phyloP scores from a whole-genome alignment of 75 land plant genomes.

The Azolla pinnata region DNA sequence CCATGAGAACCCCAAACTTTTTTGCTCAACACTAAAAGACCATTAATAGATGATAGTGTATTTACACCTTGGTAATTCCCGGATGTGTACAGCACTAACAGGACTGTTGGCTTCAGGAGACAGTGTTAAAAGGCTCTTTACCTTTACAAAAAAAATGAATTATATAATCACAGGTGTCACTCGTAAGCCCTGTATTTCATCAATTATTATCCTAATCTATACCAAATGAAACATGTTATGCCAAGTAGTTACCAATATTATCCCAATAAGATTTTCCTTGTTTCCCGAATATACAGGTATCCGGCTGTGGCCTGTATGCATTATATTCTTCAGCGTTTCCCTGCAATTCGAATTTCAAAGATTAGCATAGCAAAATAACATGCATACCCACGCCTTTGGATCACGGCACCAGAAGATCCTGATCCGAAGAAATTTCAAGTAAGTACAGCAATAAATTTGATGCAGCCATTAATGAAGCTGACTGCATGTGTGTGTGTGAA shows the following conservation, averaged over 20 bases:
- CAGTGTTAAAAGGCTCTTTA: conserved; percentile 88
- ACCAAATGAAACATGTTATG: background rate
- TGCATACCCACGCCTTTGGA: too few species aligned
- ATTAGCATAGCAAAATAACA: too few species aligned
- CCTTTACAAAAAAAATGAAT: conserved; percentile 28
- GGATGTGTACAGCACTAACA: conserved; percentile 89
- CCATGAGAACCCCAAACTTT: too few species aligned
- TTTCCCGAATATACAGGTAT: conserved; percentile 87
- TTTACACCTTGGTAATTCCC: conserved; percentile 77
- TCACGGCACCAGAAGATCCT: too few species aligned
- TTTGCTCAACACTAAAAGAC: background rate
- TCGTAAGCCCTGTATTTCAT: background rate
- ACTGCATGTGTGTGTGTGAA: background rate
- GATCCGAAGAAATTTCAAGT: background rate
- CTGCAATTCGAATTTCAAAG: conserved; percentile 23
- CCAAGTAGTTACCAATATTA: background rate
- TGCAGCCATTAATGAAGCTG: background rate
- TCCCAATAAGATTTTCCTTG: conserved; percentile 6
- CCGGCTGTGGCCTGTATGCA: conserved; percentile 94
- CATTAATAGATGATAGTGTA: background rate
- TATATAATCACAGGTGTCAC: background rate
- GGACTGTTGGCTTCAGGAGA: conserved; percentile 93
- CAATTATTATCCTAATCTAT: background rate
- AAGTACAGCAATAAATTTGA: background rate
- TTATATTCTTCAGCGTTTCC: conserved; percentile 89